Conservation (phyloP, 352 stramenopile species). For the Pythium phragmitis region DNA sequence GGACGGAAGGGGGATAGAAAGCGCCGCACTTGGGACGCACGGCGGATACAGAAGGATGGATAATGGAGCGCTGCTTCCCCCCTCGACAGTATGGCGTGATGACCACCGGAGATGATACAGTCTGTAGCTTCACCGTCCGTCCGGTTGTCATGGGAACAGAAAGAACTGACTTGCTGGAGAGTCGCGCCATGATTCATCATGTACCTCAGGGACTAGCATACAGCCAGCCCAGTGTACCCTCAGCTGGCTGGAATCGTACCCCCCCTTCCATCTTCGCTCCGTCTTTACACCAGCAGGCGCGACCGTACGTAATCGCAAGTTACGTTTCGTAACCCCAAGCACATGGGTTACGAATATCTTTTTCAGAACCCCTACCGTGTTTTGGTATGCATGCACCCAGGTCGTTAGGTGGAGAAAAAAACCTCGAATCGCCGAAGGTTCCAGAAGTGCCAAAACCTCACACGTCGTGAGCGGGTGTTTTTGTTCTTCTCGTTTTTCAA, state of each 20-base stretch:
- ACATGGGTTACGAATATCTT: not conserved
- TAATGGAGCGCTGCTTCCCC: too few relatives aligned
- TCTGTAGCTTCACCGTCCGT: not conserved
- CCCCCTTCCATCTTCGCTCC: not conserved
- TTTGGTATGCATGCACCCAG: conserved; percentile 1
- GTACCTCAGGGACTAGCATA: conserved; percentile 27
- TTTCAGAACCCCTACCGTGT: conserved; percentile 1
- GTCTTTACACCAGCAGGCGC: conserved; percentile 14
- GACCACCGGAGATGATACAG: too few relatives aligned
- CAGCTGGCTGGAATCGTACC: conserved; percentile 4
- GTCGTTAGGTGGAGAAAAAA: conserved; percentile 2
- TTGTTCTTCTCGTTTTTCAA: conserved; percentile 29
- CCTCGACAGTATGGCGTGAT: too few relatives aligned
- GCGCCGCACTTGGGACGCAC: too few relatives aligned
- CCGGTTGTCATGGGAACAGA: conserved; percentile 7
- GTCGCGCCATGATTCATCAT: conserved; percentile 17
- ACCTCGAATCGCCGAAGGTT: conserved; percentile 31
- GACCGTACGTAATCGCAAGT: too few relatives aligned
- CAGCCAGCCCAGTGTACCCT: conserved; percentile 6
- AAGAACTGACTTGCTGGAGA: conserved; percentile 22
- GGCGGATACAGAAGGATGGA: not conserved
- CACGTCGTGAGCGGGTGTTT: conserved; percentile 11
- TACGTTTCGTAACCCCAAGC: too few relatives aligned
- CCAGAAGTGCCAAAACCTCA: conserved; percentile 32
- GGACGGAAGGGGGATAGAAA: not conserved